Evolutionary conservation across 1,139 yeast species (phyloP), one percentile per base, ranked within the genome.

Genomic region (Zygoascus meyerae): DNA sequence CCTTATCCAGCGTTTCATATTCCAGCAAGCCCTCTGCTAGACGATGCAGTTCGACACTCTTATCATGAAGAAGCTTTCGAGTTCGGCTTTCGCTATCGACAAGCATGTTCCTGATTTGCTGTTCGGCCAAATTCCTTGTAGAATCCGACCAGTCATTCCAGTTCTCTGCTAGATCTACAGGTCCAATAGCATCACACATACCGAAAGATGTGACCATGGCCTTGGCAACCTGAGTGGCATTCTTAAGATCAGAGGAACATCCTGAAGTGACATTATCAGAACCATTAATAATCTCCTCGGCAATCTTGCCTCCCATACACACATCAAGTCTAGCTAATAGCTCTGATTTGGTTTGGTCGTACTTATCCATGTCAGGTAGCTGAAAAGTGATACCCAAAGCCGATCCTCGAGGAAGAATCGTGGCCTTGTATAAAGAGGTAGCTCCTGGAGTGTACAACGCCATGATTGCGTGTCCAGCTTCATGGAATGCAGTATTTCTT

Each of bases 391-490:
- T 81, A 63, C 99, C 99, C 47, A 92, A 73, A 0, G 98, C 97
- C 57, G 95, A 75, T 38, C 99, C 99, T 64, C 99, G 79, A 42
- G 98, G 98, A 53, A 92, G 74, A 56, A 92, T 90, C 0, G 99
- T 94, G 2, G 97, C 98, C 68, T 92, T 92, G 70, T 94, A 94
- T 51, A 94, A 74, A 2, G 96, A 90, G 5, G 96, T 89, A 8
- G 98, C 97, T n/a, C 95, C 97, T 9, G 82, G 81, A 9, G 96
- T 86, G 67, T 77, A 92, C 79, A 92, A 77, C 5, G 98, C 97
- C 86, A 90, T 87, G 50, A 92, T 86, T 3, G 98, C 98, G 69
- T 92, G 99, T 2, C 99, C 99, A 8, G 98, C 99, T 70, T 92
- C 99, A 68, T 92, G 99, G 66, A 82, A 94, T 1, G 98, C 98